A percentile compares a stretch with the other conserved stretches of the same genome.
These are phyloP conservation scores for Lentinula sp. DNA, from an alignment of 768 basidiomycete genomes.

Conservation along the genomic window DNA sequence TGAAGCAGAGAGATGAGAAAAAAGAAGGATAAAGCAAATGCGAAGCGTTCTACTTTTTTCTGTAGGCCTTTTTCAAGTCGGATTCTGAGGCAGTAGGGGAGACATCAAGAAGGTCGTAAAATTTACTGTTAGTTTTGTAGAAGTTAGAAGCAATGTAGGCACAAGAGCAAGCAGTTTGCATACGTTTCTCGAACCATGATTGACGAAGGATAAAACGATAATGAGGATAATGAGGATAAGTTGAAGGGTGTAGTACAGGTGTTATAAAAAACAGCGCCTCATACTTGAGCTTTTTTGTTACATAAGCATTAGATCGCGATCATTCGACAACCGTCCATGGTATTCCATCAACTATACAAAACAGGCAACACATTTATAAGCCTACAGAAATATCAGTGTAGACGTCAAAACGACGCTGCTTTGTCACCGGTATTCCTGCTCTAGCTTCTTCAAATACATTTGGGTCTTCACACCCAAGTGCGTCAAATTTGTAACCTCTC, in stretches of 20 bases:
- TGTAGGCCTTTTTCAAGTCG: slow-evolving; percentile 93
- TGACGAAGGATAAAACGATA: neutral
- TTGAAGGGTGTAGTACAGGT: neutral
- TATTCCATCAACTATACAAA: slow-evolving; percentile 2
- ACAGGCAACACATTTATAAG: slow-evolving; percentile 12
- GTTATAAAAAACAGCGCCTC: neutral
- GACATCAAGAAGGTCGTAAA: slow-evolving; percentile 90
- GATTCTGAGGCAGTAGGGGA: slow-evolving; percentile 68
- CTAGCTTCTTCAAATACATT: slow-evolving; percentile 59
- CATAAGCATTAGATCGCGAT: neutral
- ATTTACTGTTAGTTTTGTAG: slow-evolving; percentile 50
- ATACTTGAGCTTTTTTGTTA: neutral
- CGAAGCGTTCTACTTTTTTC: slow-evolving; percentile 62
- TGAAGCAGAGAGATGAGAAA: slow-evolving; percentile 21
- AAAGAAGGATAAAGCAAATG: slow-evolving; percentile 3
- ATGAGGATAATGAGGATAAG: neutral
- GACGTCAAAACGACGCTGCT: slow-evolving; percentile 88
- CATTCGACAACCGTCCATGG: slow-evolving; percentile 7
- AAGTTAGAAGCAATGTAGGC: neutral
- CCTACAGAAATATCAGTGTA: slow-evolving; percentile 61
- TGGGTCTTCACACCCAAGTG: slow-evolving; percentile 32
- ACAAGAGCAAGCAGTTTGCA: neutral
- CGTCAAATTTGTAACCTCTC: neutral
- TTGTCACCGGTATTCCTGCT: slow-evolving; percentile 85
- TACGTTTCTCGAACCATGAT: slow-evolving; percentile 8